Conservation (phyloP, 2,329 filamentous ascomycete species). For the Peltaster fructicola region DNA sequence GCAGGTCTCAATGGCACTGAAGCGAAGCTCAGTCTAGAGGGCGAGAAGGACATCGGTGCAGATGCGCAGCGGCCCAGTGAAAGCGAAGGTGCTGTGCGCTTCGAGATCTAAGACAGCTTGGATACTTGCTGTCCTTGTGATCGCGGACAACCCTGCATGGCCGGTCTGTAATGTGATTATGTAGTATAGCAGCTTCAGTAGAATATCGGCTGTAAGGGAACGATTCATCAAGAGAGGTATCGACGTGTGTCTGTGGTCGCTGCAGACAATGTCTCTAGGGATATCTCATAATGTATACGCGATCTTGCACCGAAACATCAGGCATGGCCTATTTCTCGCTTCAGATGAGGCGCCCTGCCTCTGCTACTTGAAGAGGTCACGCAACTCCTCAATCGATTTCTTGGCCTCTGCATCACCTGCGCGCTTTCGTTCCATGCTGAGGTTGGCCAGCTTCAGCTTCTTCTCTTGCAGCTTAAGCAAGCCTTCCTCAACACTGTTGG, state of each 20-base stretch:
- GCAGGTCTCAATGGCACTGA: conserved; percentile 2
- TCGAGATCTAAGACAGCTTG: conserved; percentile 4
- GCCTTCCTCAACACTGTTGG: conserved; percentile 79
- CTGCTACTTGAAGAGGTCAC: conserved; percentile 35
- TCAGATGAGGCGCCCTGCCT: too few relatives aligned
- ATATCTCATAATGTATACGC: too few relatives aligned
- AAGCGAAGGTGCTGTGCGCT: conserved; percentile 3
- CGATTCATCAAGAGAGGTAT: too few relatives aligned
- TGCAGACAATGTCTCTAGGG: too few relatives aligned
- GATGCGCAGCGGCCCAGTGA: conserved; percentile 2
- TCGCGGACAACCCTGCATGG: too few relatives aligned
- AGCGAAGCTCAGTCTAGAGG: conserved; percentile 4
- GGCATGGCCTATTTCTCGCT: too few relatives aligned
- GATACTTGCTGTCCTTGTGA: too few relatives aligned
- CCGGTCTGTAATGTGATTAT: too few relatives aligned
- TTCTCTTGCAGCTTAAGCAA: conserved; percentile 79
- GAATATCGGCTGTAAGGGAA: too few relatives aligned
- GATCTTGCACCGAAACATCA: too few relatives aligned
- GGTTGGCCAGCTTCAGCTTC: conserved; percentile 77
- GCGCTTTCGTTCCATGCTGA: conserved; percentile 53
- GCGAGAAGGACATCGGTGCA: conserved; percentile 1
- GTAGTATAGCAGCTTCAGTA: too few relatives aligned
- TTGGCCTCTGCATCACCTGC: conserved; percentile 45
- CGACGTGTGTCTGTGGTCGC: too few relatives aligned
- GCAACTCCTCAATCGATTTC: conserved; percentile 44